Evolutionary conservation across 2,329 filamentous ascomycete species (phyloP).

Genomic region (Peltaster fructicola): DNA sequence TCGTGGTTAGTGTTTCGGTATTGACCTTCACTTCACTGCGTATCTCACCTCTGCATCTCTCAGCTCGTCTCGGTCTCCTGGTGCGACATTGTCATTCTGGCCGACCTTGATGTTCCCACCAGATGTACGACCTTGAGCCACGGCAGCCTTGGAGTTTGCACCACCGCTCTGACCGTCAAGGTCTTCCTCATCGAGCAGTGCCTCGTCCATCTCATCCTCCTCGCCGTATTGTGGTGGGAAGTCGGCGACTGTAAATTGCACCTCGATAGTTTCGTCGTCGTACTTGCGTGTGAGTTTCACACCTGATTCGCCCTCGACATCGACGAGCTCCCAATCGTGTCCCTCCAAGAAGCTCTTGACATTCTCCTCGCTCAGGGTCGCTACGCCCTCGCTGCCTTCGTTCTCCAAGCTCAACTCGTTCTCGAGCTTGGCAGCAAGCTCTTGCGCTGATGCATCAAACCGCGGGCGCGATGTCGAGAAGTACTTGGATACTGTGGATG

Average conservation of each 20-base stretch:
- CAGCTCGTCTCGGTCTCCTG: conserved; percentile 39
- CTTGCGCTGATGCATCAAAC: conserved; percentile 43
- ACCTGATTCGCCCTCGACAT: conserved; percentile 71
- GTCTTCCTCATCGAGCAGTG: conserved; percentile 21
- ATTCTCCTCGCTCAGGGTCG: conserved; percentile 41
- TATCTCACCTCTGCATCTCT: conserved; percentile 31
- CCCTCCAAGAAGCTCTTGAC: conserved; percentile 69
- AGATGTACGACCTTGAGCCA: conserved; percentile 35
- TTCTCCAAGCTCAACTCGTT: conserved; percentile 72
- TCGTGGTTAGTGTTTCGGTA: conserved; percentile 18
- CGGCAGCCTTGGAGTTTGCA: conserved; percentile 37
- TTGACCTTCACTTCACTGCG: conserved; percentile 10
- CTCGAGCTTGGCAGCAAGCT: conserved; percentile 72
- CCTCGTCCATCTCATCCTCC: conserved; percentile 34
- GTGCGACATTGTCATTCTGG: conserved; percentile 38
- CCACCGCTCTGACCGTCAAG: conserved; percentile 35
- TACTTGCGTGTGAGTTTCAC: conserved; percentile 69
- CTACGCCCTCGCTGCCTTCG: conserved; percentile 40
- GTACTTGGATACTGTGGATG: conserved; percentile 13
- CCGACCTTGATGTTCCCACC: conserved; percentile 36
- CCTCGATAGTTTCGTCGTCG: conserved; percentile 71
- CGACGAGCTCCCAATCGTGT: conserved; percentile 60
- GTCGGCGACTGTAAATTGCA: conserved; percentile 73
- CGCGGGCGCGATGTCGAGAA: conserved; percentile 26
- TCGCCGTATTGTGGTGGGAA: conserved; percentile 40